phyloP scores from a whole-genome alignment of 805 yeast species.

The Cyberlindnera japonica region DNA sequence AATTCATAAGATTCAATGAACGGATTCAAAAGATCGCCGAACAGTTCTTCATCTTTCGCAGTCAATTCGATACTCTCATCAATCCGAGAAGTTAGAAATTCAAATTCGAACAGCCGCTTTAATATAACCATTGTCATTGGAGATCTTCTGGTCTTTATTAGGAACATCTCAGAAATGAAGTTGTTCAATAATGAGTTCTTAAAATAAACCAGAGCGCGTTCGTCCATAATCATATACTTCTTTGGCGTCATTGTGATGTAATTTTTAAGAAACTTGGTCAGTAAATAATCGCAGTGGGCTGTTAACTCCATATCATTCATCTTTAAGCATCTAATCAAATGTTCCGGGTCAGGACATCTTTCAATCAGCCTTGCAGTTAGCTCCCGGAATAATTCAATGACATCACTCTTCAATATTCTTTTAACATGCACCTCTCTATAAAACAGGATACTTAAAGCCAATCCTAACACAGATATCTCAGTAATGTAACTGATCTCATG shows the following conservation, averaged over 20 bases:
- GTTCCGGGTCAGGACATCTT: constrained; percentile 11
- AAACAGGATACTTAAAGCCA: constrained; percentile 15
- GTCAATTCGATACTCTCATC: constrained; percentile 6
- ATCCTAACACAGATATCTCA: constrained; percentile 18
- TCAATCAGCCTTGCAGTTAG: constrained; percentile 3
- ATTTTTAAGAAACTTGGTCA: constrained; percentile 14
- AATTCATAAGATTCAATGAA: constrained; percentile 25
- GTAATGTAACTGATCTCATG: constrained; percentile 18
- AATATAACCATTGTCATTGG: constrained; percentile 9
- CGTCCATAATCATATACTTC: constrained; percentile 15
- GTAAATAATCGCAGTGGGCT: constrained; percentile 1
- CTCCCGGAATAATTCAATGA: constrained; percentile 9
- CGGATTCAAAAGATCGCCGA: constrained; percentile 18
- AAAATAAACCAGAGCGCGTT: constrained; percentile 21
- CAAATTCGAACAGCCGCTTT: constrained; percentile 18
- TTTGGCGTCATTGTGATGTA: constrained; percentile 5
- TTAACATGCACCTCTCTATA: constrained; percentile 16
- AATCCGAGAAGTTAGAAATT: constrained; percentile 18
- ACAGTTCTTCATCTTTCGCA: constrained; percentile 7
- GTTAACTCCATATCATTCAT: constrained; percentile 5
- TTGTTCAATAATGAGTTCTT: constrained; percentile 22
- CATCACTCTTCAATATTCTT: constrained; percentile 5
- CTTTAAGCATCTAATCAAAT: constrained; percentile 4
- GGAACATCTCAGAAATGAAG: constrained; percentile 21
- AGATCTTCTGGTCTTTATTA: constrained; percentile 7